phyloP scores from a whole-genome alignment of 2,329 filamentous ascomycete genomes.

The Elsinoe ampelina region DNA sequence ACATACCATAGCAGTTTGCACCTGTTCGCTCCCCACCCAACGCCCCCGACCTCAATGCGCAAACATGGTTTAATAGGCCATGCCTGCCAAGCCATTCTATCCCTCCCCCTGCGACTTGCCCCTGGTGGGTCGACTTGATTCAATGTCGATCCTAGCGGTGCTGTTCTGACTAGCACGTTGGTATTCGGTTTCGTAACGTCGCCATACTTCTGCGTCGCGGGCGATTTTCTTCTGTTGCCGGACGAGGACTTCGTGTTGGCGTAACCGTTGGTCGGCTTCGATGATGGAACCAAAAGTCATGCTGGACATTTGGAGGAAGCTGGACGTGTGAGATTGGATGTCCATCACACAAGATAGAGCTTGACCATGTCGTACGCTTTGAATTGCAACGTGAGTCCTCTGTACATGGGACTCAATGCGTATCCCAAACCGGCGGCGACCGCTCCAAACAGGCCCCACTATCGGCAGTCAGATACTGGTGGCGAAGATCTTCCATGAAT shows the following conservation, averaged over 20 bases:
- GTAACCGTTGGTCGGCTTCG: constrained; percentile 61
- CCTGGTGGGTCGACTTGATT: constrained; percentile 2
- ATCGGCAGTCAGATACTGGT: constrained; percentile 7
- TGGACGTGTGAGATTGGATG: constrained; percentile 27
- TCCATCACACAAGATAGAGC: not conserved
- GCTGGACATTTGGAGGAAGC: constrained; percentile 74
- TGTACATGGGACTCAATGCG: constrained; percentile 60
- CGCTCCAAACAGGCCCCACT: constrained; percentile 61
- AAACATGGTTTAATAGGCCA: not conserved
- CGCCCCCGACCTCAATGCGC: not conserved
- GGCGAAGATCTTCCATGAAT: constrained; percentile 1
- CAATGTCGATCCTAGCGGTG: constrained; percentile 6
- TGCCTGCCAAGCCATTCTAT: not conserved
- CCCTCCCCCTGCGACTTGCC: constrained; percentile 8
- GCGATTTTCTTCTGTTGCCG: constrained; percentile 55
- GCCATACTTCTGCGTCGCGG: constrained; percentile 59
- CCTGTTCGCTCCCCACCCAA: not conserved
- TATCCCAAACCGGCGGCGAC: constrained; percentile 55
- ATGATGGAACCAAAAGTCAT: constrained; percentile 74
- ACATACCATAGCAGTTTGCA: not conserved
- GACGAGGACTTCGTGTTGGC: constrained; percentile 56
- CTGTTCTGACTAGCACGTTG: constrained; percentile 3
- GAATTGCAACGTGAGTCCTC: constrained; percentile 63
- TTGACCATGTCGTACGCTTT: constrained; percentile 52
- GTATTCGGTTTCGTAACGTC: constrained; percentile 54